Percentiles rank a stretch among this genome's conserved stretches.
phyloP scores from a whole-genome alignment of 257 asterid genomes.

The Solanum virginianum region DNA sequence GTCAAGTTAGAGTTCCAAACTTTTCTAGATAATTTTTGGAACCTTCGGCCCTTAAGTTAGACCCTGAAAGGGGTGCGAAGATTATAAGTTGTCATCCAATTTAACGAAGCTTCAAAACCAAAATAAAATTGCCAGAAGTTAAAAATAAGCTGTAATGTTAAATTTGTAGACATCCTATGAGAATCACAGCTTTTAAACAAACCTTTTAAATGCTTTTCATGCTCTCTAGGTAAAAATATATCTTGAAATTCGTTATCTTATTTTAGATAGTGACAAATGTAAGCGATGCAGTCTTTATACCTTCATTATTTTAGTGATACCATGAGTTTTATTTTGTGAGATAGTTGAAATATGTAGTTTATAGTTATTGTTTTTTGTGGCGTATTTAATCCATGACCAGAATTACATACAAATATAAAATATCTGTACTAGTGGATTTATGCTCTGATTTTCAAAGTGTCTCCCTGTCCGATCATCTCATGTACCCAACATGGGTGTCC shows the following conservation, averaged over 20 bases:
- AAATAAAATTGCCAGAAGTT: not conserved
- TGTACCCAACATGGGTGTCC: not conserved
- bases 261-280: not conserved
- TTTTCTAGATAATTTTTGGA: not conserved
- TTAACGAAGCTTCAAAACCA: not conserved
- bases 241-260: not conserved
- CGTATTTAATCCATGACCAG: not conserved
- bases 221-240: not conserved
- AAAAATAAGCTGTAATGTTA: not conserved
- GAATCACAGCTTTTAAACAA: not conserved
- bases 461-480: not conserved
- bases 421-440: not conserved
- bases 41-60: not conserved
- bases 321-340: not conserved
- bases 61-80: not conserved
- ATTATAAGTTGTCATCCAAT: not conserved
- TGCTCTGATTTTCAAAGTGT: not conserved
- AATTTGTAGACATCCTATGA: not conserved
- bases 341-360: not conserved
- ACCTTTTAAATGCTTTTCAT: not conserved
- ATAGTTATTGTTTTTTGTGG: not conserved
- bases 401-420: not conserved
- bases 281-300: not conserved
- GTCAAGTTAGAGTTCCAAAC: not conserved
- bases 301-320: not conserved